A percentile compares a stretch with the other conserved stretches of the same genome.
Conservation (phyloP, 2,329 filamentous ascomycete genomes). For the Plenodomus biglobosus region DNA sequence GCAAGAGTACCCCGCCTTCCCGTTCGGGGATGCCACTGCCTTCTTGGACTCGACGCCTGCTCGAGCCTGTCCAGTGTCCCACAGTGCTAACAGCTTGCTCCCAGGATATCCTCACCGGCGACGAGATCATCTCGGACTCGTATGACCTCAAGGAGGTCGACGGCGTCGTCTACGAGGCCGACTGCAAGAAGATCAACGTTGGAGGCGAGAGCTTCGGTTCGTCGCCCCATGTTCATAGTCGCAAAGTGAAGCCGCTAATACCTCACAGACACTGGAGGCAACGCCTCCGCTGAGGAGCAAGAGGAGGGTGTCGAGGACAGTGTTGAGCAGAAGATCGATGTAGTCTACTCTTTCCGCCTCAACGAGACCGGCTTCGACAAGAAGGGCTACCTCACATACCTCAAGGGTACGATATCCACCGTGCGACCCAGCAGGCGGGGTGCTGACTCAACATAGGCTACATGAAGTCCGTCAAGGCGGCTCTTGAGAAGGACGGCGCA, state of each 20-base stretch:
- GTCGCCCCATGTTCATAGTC: conserved; percentile 30
- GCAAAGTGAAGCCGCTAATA: conserved; percentile 9
- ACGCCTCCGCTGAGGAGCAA: conserved; percentile 90
- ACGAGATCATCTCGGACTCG: conserved; percentile 97
- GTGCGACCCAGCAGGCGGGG: not conserved
- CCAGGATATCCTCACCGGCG: conserved; percentile 84
- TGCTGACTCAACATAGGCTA: conserved; percentile 60
- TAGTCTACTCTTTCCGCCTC: conserved; percentile 89
- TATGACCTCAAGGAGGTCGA: conserved; percentile 81
- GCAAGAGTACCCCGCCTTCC: conserved; percentile 32
- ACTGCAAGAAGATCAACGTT: conserved; percentile 87
- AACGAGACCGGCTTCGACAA: conserved; percentile 79
- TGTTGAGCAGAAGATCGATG: conserved; percentile 80
- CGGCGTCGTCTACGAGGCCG: conserved; percentile 81
- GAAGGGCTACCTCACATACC: conserved; percentile 78
- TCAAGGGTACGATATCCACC: conserved; percentile 68
- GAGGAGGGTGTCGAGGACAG: conserved; percentile 73
- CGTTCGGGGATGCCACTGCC: conserved; percentile 10
- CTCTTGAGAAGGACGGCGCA: conserved; percentile 62
- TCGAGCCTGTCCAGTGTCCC: conserved; percentile 2
- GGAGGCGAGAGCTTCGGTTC: conserved; percentile 71
- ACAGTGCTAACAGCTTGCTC: conserved; percentile 12
- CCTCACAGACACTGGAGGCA: conserved; percentile 78
- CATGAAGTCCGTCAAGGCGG: conserved; percentile 89
- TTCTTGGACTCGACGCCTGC: conserved; percentile 5